These are phyloP conservation scores for Tolypocladium nubicola DNA, from an alignment of 2,329 filamentous ascomycete species.

Conservation along the genomic window DNA sequence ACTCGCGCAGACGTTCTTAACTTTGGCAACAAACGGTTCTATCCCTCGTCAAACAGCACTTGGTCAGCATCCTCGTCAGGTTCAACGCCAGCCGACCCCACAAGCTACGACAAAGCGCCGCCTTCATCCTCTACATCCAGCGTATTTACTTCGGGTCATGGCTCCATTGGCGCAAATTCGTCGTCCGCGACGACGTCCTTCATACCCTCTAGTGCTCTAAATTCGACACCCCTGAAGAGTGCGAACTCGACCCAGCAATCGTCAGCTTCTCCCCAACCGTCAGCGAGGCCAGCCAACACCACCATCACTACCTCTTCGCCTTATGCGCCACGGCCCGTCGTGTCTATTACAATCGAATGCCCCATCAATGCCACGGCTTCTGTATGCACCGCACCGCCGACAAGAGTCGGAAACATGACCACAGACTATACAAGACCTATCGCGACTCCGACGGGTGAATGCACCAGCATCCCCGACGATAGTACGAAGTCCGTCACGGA, in stretches of 20 bases:
- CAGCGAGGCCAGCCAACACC: background rate
- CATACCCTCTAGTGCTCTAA: background rate
- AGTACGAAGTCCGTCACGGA: constrained; percentile 20
- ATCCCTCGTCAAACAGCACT: background rate
- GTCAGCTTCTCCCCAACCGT: background rate
- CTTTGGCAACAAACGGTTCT: background rate
- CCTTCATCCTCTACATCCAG: background rate
- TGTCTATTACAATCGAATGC: constrained; percentile 2
- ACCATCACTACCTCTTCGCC: background rate
- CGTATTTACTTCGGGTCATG: background rate
- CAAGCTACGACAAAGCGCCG: background rate
- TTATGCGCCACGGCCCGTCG: background rate
- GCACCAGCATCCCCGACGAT: constrained; percentile 18
- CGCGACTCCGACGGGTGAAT: constrained; percentile 13
- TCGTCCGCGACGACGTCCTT: background rate
- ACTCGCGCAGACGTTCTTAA: background rate
- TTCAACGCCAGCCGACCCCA: background rate
- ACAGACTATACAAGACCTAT: background rate
- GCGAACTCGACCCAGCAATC: background rate
- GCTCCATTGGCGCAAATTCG: background rate
- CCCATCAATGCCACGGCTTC: background rate
- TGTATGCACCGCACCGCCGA: background rate
- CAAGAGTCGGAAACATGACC: background rate
- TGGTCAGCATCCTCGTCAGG: background rate
- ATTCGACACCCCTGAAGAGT: background rate